These are phyloP conservation scores for Neofusicoccum parvum DNA, from an alignment of 2,329 filamentous ascomycete species.

Conservation along the genomic window DNA sequence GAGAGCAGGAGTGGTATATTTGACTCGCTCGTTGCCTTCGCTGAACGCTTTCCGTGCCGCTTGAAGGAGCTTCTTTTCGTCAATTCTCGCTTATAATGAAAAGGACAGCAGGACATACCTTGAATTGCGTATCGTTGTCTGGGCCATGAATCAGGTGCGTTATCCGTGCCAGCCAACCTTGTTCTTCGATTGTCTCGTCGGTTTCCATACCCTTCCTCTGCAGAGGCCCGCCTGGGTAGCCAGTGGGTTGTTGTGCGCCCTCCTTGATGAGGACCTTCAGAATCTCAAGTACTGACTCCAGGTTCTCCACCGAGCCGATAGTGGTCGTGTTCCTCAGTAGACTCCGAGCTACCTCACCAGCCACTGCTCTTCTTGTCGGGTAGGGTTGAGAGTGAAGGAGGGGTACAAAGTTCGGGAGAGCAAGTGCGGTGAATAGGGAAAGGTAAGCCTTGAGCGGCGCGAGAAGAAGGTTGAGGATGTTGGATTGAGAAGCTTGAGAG, in stretches of 20 bases:
- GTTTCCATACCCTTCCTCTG: constrained; percentile 82
- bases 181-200: constrained; percentile 96
- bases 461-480: constrained; percentile 85
- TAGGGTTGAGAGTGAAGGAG: constrained; percentile 91
- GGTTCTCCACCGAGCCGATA: constrained; percentile 75
- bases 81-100: neutral
- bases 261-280: constrained; percentile 92
- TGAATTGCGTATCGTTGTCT: constrained; percentile 92
- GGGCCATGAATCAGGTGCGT: constrained; percentile 82
- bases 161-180: constrained; percentile 92
- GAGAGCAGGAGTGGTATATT: constrained; percentile 90
- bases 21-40: constrained; percentile 92
- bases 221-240: constrained; percentile 75
- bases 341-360: constrained; percentile 80
- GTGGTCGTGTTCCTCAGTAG: constrained; percentile 80
- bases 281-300: constrained; percentile 87
- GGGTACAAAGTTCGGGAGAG: constrained; percentile 88
- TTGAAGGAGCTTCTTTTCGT: constrained; percentile 67
- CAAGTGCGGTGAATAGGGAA: constrained; percentile 94
- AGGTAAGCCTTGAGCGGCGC: constrained; percentile 87
- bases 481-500: constrained; percentile 82
- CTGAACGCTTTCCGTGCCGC: constrained; percentile 81
- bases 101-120: constrained; percentile 46
- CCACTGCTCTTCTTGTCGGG: constrained; percentile 85
- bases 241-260: constrained; percentile 76